phyloP scores from a whole-genome alignment of 768 basidiomycete genomes.

The Boletus rubroflammeus region DNA sequence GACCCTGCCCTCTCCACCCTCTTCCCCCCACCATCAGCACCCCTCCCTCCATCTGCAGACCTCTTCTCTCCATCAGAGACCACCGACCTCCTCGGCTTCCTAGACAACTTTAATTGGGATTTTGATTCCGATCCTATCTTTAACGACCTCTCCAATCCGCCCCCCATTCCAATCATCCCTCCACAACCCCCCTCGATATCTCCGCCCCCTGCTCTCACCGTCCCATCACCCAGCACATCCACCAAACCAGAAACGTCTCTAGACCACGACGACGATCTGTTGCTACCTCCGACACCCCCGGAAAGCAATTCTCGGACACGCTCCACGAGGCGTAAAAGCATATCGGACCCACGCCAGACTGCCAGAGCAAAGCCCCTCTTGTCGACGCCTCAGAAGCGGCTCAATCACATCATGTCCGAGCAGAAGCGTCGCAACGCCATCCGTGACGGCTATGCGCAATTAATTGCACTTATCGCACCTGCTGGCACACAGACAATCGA shows the following conservation, averaged over 20 bases:
- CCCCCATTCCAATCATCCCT: constrained; percentile 2
- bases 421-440: constrained; percentile 92
- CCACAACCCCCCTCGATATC: background rate
- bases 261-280: constrained; percentile 8
- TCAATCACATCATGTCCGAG: constrained; percentile 93
- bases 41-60: constrained; percentile 68
- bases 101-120: constrained; percentile 78
- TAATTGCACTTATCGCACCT: constrained; percentile 79
- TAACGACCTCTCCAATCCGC: constrained; percentile 5
- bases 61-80: constrained; percentile 78
- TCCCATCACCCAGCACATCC: constrained; percentile 5
- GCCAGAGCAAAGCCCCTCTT: constrained; percentile 60
- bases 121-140: constrained; percentile 40
- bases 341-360: constrained; percentile 24
- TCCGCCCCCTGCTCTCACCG: background rate
- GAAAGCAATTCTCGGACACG: constrained; percentile 13
- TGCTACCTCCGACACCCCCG: constrained; percentile 5
- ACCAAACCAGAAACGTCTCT: constrained; percentile 4
- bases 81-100: constrained; percentile 74
- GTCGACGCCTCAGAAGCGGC: constrained; percentile 80
- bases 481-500: constrained; percentile 67
- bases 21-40: constrained; percentile 56
- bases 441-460: constrained; percentile 82
- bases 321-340: constrained; percentile 22
- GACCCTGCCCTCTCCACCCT: constrained; percentile 55